Evolutionary conservation across 331 rosid genomes (phyloP).

Genomic region (Saraca asoca): DNA sequence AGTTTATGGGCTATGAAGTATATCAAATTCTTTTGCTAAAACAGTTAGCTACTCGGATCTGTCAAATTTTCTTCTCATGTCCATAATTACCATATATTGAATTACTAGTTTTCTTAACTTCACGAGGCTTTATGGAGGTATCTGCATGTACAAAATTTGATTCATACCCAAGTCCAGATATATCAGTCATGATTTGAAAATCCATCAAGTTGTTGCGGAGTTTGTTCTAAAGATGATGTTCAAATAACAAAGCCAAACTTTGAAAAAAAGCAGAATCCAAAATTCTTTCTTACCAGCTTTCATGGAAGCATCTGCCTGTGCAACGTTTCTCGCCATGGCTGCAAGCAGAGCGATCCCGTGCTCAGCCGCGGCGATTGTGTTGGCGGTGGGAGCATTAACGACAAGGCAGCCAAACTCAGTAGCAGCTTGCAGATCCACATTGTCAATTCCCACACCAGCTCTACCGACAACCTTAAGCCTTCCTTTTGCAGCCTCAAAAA

Average conservation of each 20-base stretch:
- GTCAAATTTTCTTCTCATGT: background rate
- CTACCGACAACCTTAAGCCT: conserved; percentile 87
- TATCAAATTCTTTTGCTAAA: background rate
- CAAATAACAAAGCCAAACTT: background rate
- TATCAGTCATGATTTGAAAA: conserved; percentile 4
- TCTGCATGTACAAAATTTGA: too few relatives aligned
- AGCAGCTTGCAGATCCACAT: conserved; percentile 92
- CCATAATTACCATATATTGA: too few relatives aligned
- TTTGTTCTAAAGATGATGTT: background rate
- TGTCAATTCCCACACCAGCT: conserved; percentile 95
- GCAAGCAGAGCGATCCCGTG: conserved; percentile 85
- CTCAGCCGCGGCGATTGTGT: conserved; percentile 88
- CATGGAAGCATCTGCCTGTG: conserved; percentile 86
- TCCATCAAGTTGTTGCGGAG: background rate
- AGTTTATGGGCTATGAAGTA: background rate
- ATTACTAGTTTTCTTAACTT: background rate
- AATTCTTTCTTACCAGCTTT: conserved; percentile 61
- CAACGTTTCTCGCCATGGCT: conserved; percentile 82
- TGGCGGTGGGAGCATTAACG: conserved; percentile 89
- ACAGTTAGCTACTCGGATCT: background rate
- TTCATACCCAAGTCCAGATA: too few relatives aligned
- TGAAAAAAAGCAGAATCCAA: background rate
- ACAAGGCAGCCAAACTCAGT: conserved; percentile 88
- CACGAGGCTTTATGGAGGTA: too few relatives aligned
- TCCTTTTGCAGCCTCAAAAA: conserved; percentile 71